Evolutionary conservation across 768 basidiomycete species (phyloP), one percentile per base, ranked within the genome.

Genomic region (Kwoniella dendrophila): DNA sequence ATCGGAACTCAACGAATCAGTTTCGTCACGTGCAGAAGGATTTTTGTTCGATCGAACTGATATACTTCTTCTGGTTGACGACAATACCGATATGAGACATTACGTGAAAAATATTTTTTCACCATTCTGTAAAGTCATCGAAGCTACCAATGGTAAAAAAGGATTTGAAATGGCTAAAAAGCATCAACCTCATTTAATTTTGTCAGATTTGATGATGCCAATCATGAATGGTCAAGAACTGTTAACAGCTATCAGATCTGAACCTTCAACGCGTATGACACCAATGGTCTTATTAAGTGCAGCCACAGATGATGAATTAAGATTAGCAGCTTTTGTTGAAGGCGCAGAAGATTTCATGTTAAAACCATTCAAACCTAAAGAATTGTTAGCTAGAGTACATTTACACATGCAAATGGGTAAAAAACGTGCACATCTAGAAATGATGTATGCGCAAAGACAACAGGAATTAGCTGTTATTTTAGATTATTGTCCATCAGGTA

Each of bases 351-450:
- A 72, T 54, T 80, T 78, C 60, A 71, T 81, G 45, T 50, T 64
- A 11, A 81, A 81, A 63, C 80, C 80, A 3, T 81, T 80, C 70
- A 71, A 70, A 26, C 64, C 73, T 0, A 66, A 68, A 34, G 79
- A 80, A 50, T 67, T 81, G 18, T 54, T 81, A 38, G 80, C 80
- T 24, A 71, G 80, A 22, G 75, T 72, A 4, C 74, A 79, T 49
- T 62, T 81, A 14, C 79, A 80, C 49, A 73, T 81, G 73, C 78
- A 80, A 38, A 65, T 81, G 16, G 80, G 80, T 34, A 81, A 81
- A 59, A 70, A 74, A 27, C 64, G 65, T 10, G 54, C 45, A 12
- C 47, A 58, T 12, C 34, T 72, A n/a, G 71, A 72, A 40, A 32
- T n/a, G 18, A 45, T 50, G 32, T 72, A 67, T 36, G 45, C 47